Evolutionary conservation across 1,284 basidiomycete genomes (phyloP), one percentile per base, ranked within the genome.

Genomic region (Golubevia pallescens): DNA sequence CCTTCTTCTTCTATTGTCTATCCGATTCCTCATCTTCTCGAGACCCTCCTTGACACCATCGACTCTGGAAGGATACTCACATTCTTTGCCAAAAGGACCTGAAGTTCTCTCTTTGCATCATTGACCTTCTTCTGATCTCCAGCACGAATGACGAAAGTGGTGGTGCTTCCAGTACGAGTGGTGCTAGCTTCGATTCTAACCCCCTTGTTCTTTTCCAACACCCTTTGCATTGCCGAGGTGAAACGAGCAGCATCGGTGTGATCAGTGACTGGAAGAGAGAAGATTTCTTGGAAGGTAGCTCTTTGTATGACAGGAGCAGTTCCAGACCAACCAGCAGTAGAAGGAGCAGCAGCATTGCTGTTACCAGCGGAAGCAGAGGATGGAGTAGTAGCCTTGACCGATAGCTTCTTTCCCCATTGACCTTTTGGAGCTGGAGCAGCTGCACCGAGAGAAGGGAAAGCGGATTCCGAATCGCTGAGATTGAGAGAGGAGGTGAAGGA

Each of bases 141-240:
- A 61, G 79, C 80, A 65, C 78, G 80, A 71, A 85, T 67, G 62
- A 85, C 78, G 54, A 85, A 85, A 58, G 75, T 84, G 65, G 82
- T 85, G 63, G 70, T 70, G 13, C 16, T 48, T 48, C 42, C 42
- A 68, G 74, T 77, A 68, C 79, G 77, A 23, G 81, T 85, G 62
- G 81, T 81, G 67, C 78, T 78, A 21, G 82, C 82, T 59, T 85
- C 80, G 61, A 84, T 74, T 65, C 74, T 81, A 68, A 85, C 73
- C 53, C 67, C 67, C 20, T 68, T 69, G 69, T 74, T 74, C 74
- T 77, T 80, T 64, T 71, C 68, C 68, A 79, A 75, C 21, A 85
- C 73, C 57, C 73, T 69, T 66, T 70, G 63, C 66, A 85, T 78
- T 66, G 77, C 69, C 14, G 68, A 55, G 56, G 71, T 70, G 55